Evolutionary conservation across 2,329 filamentous ascomycete species (phyloP).

Genomic region (Penicillium digitatum): DNA sequence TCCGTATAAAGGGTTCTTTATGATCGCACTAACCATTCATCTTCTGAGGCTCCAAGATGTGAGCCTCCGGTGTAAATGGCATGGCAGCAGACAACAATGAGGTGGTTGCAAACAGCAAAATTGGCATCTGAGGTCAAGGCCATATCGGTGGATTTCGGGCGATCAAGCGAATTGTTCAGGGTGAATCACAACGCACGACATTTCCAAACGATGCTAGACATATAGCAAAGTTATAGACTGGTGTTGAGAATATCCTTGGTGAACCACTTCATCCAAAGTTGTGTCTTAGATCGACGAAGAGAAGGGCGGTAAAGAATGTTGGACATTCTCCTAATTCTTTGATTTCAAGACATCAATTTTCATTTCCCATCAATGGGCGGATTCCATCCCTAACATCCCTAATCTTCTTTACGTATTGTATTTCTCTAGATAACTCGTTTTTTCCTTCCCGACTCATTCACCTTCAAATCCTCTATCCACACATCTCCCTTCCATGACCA

Average conservation of each 20-base stretch:
- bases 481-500: neutral
- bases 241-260: neutral
- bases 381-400: neutral
- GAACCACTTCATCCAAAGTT: neutral
- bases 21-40: constrained; percentile 52
- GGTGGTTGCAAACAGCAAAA: constrained; percentile 40
- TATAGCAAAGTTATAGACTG: neutral
- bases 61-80: constrained; percentile 67
- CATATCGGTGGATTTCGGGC: neutral
- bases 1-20: neutral
- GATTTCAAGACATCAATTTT: neutral
- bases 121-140: neutral
- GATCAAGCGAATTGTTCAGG: neutral
- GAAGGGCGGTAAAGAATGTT: neutral
- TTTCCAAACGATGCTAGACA: neutral
- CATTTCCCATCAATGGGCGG: neutral
- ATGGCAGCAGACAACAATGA: constrained; percentile 81
- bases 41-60: constrained; percentile 51
- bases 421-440: constrained; percentile 9
- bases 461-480: too few species aligned
- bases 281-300: neutral
- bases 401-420: constrained; percentile 3
- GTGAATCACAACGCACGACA: neutral
- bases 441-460: constrained; percentile 9
- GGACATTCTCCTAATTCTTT: neutral